Evolutionary conservation across 139 green algal genomes (phyloP).

Genomic region (Volvox reticuliferus): DNA sequence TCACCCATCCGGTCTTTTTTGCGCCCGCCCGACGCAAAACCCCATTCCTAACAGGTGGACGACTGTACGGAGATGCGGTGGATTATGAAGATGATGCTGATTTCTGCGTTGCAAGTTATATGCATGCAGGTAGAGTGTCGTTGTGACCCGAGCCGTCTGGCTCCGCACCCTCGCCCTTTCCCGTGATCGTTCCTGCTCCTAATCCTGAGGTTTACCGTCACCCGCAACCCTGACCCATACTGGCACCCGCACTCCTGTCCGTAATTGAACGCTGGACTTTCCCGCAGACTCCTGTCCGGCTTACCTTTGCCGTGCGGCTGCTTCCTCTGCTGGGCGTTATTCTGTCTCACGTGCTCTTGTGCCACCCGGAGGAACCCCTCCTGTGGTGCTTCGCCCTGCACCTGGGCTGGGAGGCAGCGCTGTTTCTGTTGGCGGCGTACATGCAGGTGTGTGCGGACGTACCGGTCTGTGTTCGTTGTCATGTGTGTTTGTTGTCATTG

Average conservation of each 20-base stretch:
- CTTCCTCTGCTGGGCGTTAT: not conserved
- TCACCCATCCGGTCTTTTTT: too few species aligned
- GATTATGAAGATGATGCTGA: constrained; percentile 20
- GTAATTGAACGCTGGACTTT: too few species aligned
- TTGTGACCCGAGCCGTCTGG: too few species aligned
- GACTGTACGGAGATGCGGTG: not conserved
- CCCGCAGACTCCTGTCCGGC: not conserved
- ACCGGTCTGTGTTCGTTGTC: too few species aligned
- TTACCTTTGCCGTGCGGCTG: not conserved
- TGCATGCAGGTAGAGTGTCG: constrained; percentile 3
- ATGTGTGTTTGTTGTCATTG: too few species aligned
- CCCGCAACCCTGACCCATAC: not conserved
- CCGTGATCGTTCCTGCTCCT: not conserved
- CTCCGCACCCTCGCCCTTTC: not conserved
- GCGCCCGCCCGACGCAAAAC: not conserved
- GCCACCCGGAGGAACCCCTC: not conserved
- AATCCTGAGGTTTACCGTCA: not conserved
- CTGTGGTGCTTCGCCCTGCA: not conserved
- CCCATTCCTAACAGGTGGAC: not conserved
- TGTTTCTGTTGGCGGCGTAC: not conserved
- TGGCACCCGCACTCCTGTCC: too few species aligned
- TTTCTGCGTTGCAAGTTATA: not conserved
- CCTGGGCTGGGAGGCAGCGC: not conserved
- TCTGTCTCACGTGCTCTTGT: not conserved
- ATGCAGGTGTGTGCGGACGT: not conserved